Evolutionary conservation across 2,329 filamentous ascomycete genomes (phyloP), one percentile per base, ranked within the genome.

Genomic region (Fusarium nodosum): DNA sequence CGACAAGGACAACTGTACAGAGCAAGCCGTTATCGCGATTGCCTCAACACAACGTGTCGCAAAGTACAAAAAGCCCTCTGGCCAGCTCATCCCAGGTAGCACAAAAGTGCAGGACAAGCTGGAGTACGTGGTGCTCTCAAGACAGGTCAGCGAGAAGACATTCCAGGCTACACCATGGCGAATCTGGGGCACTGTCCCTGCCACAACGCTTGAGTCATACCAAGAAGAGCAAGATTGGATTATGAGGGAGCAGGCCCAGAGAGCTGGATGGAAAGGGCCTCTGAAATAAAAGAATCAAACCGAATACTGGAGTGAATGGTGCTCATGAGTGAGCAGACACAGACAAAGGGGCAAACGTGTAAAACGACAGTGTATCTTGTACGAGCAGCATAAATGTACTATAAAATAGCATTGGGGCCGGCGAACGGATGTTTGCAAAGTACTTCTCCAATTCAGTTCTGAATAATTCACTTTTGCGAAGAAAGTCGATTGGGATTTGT

Each of bases 91-190:
- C 10, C 78, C 81, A 2, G 85, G 84, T 4, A 82, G 79, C 63
- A 82, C 83, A 45, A 83, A 83, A 73, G 80, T 85, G 68, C 84
- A 86, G 72, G 80, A 86, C 51, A 83, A 90, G 70, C 77, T 84
- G 3, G 91, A 93, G 81, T 88, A 92, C 73, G 68, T 93, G 7
- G 89, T 91, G 39, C 69, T 93, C 46, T 87, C 88, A 74, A 75
- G 83, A 30, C 59, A 78, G 31, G 66, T 86, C 44, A 79, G 84
- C 74, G 80, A 79, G 47, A 77, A 74, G 56, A 86, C 85, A 22
- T 86, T 81, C 68, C 75, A 81, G 74, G 77, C 83, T 58, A 79
- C 77, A 30, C 81, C 83, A 4, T 93, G 91, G 91, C 83, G 82
- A 75, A 77, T 92, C 52, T 91, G 90, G 86, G 90, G 91, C 16